phyloP scores from a whole-genome alignment of 1,139 yeast species.

The Saccharomyces pastorianus region DNA sequence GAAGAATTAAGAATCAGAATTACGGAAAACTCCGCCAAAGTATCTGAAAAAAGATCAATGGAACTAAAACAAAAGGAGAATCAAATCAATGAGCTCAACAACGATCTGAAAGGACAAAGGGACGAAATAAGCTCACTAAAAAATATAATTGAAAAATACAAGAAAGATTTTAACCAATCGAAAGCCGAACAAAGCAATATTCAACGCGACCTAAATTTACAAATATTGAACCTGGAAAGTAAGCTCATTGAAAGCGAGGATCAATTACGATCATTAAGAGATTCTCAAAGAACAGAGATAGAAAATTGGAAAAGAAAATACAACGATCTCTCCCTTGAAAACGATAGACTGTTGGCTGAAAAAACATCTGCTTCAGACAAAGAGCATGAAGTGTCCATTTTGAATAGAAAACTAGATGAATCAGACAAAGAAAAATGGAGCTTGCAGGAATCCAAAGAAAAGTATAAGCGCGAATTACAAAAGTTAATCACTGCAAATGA shows the following conservation, averaged over 20 bases:
- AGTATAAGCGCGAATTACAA: constrained; percentile 19
- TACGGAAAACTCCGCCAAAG: not conserved
- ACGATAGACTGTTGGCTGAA: not conserved
- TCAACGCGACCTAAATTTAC: not conserved
- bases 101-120: constrained; percentile 7
- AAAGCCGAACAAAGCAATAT: not conserved
- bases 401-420: constrained; percentile 7
- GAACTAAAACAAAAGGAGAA: constrained; percentile 9
- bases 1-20: constrained; percentile 1
- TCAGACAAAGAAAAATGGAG: constrained; percentile 11
- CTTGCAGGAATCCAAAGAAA: constrained; percentile 17
- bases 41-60: not conserved
- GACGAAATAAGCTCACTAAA: constrained; percentile 12
- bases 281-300: constrained; percentile 3
- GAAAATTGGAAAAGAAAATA: constrained; percentile 3
- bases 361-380: not conserved
- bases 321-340: not conserved
- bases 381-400: constrained; percentile 5
- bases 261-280: constrained; percentile 1
- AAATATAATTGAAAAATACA: constrained; percentile 10
- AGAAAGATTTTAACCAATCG: constrained; percentile 1
- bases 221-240: not conserved
- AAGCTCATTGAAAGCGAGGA: constrained; percentile 2
- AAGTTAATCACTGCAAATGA: constrained; percentile 18
- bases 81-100: constrained; percentile 6